phyloP scores from a whole-genome alignment of 352 stramenopile genomes.

The Pythium sukuiense region DNA sequence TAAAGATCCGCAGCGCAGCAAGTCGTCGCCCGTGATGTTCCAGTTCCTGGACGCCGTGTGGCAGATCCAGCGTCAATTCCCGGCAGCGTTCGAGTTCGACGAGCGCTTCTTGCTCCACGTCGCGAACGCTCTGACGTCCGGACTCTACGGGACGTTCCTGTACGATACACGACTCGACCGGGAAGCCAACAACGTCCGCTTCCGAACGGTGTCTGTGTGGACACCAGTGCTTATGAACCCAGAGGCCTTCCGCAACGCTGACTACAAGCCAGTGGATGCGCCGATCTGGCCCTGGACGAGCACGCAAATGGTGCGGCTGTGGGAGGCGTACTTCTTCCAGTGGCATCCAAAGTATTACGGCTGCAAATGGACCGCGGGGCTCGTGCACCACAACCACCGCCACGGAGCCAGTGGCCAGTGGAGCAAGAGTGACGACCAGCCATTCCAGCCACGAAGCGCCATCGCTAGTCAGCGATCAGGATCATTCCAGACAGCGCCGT shows the following conservation, averaged over 20 bases:
- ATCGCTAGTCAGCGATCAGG: not conserved
- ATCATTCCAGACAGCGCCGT: not conserved
- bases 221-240: conserved; percentile 66
- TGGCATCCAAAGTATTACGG: conserved; percentile 85
- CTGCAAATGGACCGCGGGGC: conserved; percentile 67
- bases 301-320: conserved; percentile 76
- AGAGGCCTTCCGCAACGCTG: conserved; percentile 46
- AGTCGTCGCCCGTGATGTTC: conserved; percentile 84
- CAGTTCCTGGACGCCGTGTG: conserved; percentile 86
- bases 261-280: conserved; percentile 45
- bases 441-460: not conserved
- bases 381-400: conserved; percentile 35
- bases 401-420: not conserved
- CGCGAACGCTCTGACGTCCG: conserved; percentile 76
- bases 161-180: conserved; percentile 76
- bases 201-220: conserved; percentile 72
- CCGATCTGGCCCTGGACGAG: conserved; percentile 84
- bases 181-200: conserved; percentile 56
- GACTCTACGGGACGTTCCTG: conserved; percentile 82
- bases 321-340: conserved; percentile 86
- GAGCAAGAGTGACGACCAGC: not conserved
- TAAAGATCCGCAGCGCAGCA: conserved; percentile 71
- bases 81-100: conserved; percentile 85
- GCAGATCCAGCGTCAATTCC: conserved; percentile 84
- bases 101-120: conserved; percentile 81